phyloP scores from a whole-genome alignment of 2,329 filamentous ascomycete species.

The Talaromyces sp. region DNA sequence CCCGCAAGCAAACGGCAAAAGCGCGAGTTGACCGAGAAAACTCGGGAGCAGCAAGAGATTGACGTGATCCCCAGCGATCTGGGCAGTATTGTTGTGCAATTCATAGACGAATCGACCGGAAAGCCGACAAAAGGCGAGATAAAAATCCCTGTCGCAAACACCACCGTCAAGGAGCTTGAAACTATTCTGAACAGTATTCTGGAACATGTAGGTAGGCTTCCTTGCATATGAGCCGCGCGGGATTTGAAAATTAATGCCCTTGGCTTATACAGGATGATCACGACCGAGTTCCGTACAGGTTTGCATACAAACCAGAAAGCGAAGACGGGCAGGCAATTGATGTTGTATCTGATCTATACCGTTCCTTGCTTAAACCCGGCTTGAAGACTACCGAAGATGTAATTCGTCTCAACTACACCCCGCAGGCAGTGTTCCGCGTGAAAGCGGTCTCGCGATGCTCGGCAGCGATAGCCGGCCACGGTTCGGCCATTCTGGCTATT shows the following conservation, averaged over 20 bases:
- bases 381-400: slow-evolving; percentile 57
- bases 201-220: slow-evolving; percentile 55
- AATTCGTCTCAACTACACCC: slow-evolving; percentile 61
- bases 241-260: background rate
- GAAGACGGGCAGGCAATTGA: slow-evolving; percentile 38
- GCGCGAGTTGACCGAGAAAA: slow-evolving; percentile 66
- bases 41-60: slow-evolving; percentile 71
- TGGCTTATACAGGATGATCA: slow-evolving; percentile 45
- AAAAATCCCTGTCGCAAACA: slow-evolving; percentile 75
- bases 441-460: slow-evolving; percentile 88
- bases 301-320: slow-evolving; percentile 51
- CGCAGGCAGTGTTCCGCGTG: slow-evolving; percentile 90
- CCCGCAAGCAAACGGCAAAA: slow-evolving; percentile 85
- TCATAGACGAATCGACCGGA: slow-evolving; percentile 73
- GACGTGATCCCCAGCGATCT: slow-evolving; percentile 60
- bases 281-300: slow-evolving; percentile 63
- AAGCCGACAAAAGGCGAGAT: slow-evolving; percentile 66
- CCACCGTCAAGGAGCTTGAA: slow-evolving; percentile 83
- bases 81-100: slow-evolving; percentile 79
- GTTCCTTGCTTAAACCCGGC: slow-evolving; percentile 47
- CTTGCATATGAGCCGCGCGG: background rate
- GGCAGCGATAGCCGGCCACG: slow-evolving; percentile 83
- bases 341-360: slow-evolving; percentile 46
- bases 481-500: slow-evolving; percentile 80
- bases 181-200: slow-evolving; percentile 80